Base-by-base conservation (phyloP, 179 eudicot genomes). In the Silene coronaria region DNA sequence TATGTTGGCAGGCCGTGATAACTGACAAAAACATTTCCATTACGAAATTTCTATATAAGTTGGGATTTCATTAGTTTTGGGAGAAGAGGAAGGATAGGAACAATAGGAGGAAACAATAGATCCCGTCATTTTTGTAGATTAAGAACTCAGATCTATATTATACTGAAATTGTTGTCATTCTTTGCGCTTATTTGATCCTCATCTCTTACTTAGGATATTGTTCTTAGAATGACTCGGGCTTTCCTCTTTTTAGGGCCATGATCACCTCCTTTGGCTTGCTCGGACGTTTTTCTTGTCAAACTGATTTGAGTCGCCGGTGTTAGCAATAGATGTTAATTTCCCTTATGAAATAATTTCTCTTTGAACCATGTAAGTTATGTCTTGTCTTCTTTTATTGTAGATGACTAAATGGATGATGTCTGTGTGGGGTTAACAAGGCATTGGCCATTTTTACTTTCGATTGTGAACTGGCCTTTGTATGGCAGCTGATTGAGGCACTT, bases 321-420 rank as follows among this genome's bases (percentile, higher is more conserved):
- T 48, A 5, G 42, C 42, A 1, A 36, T 36, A 36, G 42, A 36
- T 36, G 36, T 2, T n/a, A n/a, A n/a, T n/a, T n/a, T n/a, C n/a
- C n/a, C n/a, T n/a, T n/a, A n/a, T n/a, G n/a, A n/a, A n/a, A n/a
- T n/a, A n/a, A n/a, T n/a, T n/a, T n/a, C n/a, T n/a, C n/a, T n/a
- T n/a, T n/a, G n/a, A n/a, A n/a, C n/a, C n/a, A 17, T 79, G 80
- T 74, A 82, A 82, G 80, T 76, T 22, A 76, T 45, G 77, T 73
- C 5, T 32, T 32, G 42, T 74, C 64, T 30, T 75, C 67, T 74
- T 79, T 81, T 75, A 64, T 82, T 86, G 88, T 86, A 84, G 89
- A 88, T 88, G 88, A n/a, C n/a, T n/a, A n/a, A n/a, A n/a, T 88
- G 87, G 91, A 81, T 88, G 91, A 88, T 75, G 75, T 76, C 82